Evolutionary conservation across 1,284 basidiomycete species (phyloP), one percentile per base, ranked within the genome.

Genomic region (Pyrrhoderma lamaoense): DNA sequence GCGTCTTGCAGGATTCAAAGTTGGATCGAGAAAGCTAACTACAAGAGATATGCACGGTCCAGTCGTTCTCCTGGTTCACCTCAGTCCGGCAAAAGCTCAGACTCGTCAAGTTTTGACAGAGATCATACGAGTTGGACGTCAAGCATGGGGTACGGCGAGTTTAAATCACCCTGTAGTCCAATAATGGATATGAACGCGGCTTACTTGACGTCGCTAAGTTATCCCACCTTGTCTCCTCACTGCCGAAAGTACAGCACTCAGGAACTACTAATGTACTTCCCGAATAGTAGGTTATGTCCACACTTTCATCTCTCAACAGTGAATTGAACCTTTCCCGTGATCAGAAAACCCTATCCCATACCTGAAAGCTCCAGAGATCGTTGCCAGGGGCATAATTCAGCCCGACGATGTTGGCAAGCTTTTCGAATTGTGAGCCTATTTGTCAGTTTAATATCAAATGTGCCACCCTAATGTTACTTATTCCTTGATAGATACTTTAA

Each of bases 371-470:
- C 71, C 74, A 42, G 66, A 68, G 52, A 70, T 79, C 43, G 66
- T 77, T 40, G 70, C 67, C 55, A 65, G 71, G 45, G 75, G 74
- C 46, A 61, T 63, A 1, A 61, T 80, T 18, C 70, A 72, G 56
- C 75, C 76, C n/a, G 67, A 72, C 45, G 80, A 84, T 50, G 77
- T 82, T n/a, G 60, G 68, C 31, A 71, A 77, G 42, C 66, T 85
- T 7, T 85, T 85, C 59, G 60, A 68, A 27, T 72, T 84, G 77
- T 78, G 60, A 55, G 76, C 61, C 27, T 40, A 22, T 27, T 8
- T 16, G 40, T n/a, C 25, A 42, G 45, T 23, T 22, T 18, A 18
- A 35, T 14, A 43, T 47, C 45, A 0, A 22, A 31, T 31, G 37
- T 34, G 21, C 36, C 44, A 18, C 40, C 48, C 16, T 36, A 27